These are phyloP conservation scores for Ustilago xerochloae DNA, from an alignment of 1,284 basidiomycete genomes.

Conservation along the genomic window DNA sequence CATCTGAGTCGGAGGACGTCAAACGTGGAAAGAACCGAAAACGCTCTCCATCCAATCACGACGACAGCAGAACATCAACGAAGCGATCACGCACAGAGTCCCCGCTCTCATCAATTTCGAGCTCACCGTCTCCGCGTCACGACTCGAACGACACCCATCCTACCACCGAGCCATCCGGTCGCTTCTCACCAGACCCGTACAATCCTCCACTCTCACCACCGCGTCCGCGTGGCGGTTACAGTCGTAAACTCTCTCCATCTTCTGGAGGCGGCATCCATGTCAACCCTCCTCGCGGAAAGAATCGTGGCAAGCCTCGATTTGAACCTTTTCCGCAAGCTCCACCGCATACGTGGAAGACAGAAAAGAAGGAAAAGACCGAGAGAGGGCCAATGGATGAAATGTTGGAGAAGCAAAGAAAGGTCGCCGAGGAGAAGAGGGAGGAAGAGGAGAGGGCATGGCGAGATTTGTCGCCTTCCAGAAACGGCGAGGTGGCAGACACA, in stretches of 20 bases:
- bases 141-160: background rate
- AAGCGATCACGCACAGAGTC: conserved; percentile 3
- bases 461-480: conserved; percentile 4
- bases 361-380: conserved; percentile 7
- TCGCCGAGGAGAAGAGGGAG: background rate
- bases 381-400: conserved; percentile 23
- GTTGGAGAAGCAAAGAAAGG: conserved; percentile 20
- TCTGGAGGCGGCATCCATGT: conserved; percentile 40
- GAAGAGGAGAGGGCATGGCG: conserved; percentile 18
- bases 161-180: conserved; percentile 9
- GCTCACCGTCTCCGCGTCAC: background rate
- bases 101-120: background rate
- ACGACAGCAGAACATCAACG: background rate
- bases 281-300: conserved; percentile 26
- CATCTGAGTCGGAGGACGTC: background rate
- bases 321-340: conserved; percentile 35
- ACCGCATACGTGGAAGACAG: conserved; percentile 27
- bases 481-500: no score
- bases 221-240: conserved; percentile 44
- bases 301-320: conserved; percentile 18
- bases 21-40: background rate
- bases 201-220: conserved; percentile 53
- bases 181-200: conserved; percentile 55
- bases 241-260: conserved; percentile 25
- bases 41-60: background rate